Base-by-base conservation (phyloP, 208 protist genomes). In the Naegleria fowleri region DNA sequence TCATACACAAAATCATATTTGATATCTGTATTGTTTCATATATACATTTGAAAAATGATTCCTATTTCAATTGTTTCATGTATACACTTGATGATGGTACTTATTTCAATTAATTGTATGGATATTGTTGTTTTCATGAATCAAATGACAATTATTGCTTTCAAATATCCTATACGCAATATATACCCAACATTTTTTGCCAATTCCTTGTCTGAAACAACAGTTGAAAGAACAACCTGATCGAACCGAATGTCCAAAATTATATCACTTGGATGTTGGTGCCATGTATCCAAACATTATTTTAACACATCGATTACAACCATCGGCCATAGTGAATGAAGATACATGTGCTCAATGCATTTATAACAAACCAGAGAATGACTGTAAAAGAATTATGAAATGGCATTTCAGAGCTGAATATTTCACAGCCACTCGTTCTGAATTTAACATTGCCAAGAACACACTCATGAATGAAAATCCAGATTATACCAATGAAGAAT, bases 251-350 rank as follows among this genome's bases (percentile, higher is more conserved):
- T 92, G 92, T 41, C 99, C 99, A 1, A 91, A 99, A 33, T 99
- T 99, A 84, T 99, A 99, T 93, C 99, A 99, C 94, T 93, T 99
- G 0, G 99, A 99, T 92, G 99, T 99, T 7, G 96, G 96, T 39
- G 99, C 99, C 41, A 99, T 99, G 99, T 99, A 99, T 95, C 99
- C 99, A 0, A 99, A 99, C 94, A 99, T 99, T 94, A 99, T 99
- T 92, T 94, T 99, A 19, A 99, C 99, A 0, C 99, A 99, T 92
- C 95, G 99, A 59, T 96, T 99, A 13, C 98, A 99, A 94, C 98
- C 98, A 39, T 96, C 97, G 91, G 96, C 99, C 19, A 97, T 99
- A 67, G 96, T 99, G 3, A 95, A 95, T 84, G 95, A 98, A n/a
- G 94, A 97, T 48, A 96, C 96, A 9, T 99, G 99, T 95, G 97